Evolutionary conservation across 2,329 filamentous ascomycete species (phyloP).

Genomic region (Fusarium concolor): DNA sequence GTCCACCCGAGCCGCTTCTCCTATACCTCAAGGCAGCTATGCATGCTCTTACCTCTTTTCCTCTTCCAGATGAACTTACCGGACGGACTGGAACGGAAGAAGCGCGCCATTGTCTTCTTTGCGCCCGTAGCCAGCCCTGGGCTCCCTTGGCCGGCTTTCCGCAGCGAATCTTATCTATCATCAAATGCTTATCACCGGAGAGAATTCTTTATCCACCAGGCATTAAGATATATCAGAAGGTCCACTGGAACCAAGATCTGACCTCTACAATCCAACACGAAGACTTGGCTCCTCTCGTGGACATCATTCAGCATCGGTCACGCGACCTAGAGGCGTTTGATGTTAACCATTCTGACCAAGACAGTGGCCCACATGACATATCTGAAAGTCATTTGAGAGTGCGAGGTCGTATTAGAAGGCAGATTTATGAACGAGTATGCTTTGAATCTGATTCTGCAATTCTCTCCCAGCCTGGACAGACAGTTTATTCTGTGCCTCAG

Average conservation of each 20-base stretch:
- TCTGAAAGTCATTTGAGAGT: not conserved
- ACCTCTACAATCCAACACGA: slow-evolving; percentile 55
- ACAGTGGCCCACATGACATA: not conserved
- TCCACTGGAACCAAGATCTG: slow-evolving; percentile 48
- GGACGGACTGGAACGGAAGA: slow-evolving; percentile 71
- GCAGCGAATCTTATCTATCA: not conserved
- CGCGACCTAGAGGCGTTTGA: slow-evolving; percentile 43
- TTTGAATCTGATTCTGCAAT: not conserved
- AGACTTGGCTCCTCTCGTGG: slow-evolving; percentile 47
- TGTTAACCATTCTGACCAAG: not conserved
- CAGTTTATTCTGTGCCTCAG: not conserved
- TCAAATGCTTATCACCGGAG: slow-evolving; percentile 45
- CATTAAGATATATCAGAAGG: slow-evolving; percentile 51
- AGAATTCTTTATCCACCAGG: slow-evolving; percentile 54
- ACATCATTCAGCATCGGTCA: slow-evolving; percentile 48
- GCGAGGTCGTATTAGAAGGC: slow-evolving; percentile 25
- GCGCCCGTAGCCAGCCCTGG: slow-evolving; percentile 61
- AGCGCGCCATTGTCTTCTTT: slow-evolving; percentile 59
- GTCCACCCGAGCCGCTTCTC: slow-evolving; percentile 65
- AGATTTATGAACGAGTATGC: slow-evolving; percentile 32
- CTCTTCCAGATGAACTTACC: slow-evolving; percentile 68
- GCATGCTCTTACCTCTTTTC: slow-evolving; percentile 71
- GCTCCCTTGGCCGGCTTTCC: slow-evolving; percentile 42
- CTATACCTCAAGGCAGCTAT: slow-evolving; percentile 68
- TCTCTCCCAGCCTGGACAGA: not conserved